phyloP scores from a whole-genome alignment of 371 early-diverging fungal species.

The Saksenaea vasiformis region DNA sequence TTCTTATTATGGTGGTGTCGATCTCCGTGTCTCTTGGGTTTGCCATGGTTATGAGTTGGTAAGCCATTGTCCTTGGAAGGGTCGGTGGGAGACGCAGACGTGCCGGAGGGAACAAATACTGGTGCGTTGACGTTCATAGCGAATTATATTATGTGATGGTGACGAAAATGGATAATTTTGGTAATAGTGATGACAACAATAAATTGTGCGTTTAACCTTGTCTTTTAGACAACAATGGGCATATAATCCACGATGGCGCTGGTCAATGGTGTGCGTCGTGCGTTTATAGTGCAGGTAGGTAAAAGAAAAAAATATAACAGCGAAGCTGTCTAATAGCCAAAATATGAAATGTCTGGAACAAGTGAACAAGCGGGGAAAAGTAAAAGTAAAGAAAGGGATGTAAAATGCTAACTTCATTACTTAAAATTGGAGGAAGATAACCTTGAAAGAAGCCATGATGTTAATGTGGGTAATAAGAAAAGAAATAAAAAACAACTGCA shows the following conservation, averaged over 20 bases:
- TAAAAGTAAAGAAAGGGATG: conserved; percentile 8
- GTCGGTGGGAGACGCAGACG: conserved; percentile 12
- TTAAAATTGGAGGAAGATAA: conserved; percentile 17
- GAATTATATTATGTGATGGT: conserved; percentile 4
- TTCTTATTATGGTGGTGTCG: background rate
- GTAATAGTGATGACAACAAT: conserved; percentile 6
- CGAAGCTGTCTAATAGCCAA: background rate
- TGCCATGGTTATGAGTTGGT: conserved; percentile 1
- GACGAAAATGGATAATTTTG: conserved; percentile 11
- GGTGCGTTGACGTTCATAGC: conserved; percentile 37
- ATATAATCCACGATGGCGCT: conserved; percentile 1
- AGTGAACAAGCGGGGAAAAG: conserved; percentile 12
- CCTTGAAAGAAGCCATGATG: conserved; percentile 29
- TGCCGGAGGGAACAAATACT: conserved; percentile 26
- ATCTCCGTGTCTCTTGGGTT: background rate
- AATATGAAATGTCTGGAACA: background rate
- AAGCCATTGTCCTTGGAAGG: conserved; percentile 3
- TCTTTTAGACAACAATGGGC: conserved; percentile 1
- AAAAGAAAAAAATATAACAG: background rate
- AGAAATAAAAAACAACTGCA: too few relatives aligned
- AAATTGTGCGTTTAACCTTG: background rate
- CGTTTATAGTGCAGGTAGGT: background rate
- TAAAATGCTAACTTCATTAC: conserved; percentile 18
- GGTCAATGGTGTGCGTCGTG: conserved; percentile 2
- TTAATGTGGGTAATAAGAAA: background rate